Evolutionary conservation across 768 basidiomycete species (phyloP).

Genomic region (Kwoniella dejecticola): DNA sequence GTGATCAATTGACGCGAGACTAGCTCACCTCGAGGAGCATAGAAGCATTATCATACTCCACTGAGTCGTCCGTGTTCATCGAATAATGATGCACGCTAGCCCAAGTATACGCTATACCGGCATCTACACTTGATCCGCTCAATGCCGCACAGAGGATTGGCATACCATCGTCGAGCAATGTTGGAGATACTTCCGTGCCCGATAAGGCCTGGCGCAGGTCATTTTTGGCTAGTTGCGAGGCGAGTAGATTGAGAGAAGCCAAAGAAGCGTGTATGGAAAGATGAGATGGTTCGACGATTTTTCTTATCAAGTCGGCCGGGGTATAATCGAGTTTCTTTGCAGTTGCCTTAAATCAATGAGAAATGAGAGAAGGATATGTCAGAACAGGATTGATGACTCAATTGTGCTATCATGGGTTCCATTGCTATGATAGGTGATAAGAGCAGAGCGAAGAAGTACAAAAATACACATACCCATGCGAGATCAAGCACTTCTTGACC

Average conservation of each 20-base stretch:
- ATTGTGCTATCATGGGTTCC: too few species aligned
- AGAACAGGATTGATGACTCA: too few species aligned
- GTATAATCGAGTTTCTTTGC: slow-evolving; percentile 5
- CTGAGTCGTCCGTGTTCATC: not conserved
- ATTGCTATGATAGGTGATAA: too few species aligned
- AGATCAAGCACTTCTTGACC: slow-evolving; percentile 1
- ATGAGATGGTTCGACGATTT: slow-evolving; percentile 12
- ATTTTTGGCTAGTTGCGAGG: not conserved
- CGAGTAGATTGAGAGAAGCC: slow-evolving; percentile 22
- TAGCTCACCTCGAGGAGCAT: slow-evolving; percentile 43
- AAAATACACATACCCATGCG: too few species aligned
- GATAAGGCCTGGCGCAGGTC: not conserved
- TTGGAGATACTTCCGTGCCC: not conserved
- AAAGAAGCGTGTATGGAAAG: slow-evolving; percentile 15
- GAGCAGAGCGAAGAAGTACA: too few species aligned
- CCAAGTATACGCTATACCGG: slow-evolving; percentile 24
- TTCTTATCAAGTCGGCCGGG: not conserved
- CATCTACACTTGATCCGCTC: slow-evolving; percentile 25
- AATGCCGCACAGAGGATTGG: slow-evolving; percentile 23
- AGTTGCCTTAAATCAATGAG: not conserved
- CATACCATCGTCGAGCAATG: slow-evolving; percentile 18
- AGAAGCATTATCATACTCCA: slow-evolving; percentile 23
- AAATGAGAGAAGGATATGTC: not conserved
- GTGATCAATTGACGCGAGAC: too few species aligned
- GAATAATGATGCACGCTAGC: slow-evolving; percentile 8